A percentile compares a stretch with the other conserved stretches of the same genome.
phyloP scores from a whole-genome alignment of 2,329 filamentous ascomycete species.

The Apiospora phragmitis region DNA sequence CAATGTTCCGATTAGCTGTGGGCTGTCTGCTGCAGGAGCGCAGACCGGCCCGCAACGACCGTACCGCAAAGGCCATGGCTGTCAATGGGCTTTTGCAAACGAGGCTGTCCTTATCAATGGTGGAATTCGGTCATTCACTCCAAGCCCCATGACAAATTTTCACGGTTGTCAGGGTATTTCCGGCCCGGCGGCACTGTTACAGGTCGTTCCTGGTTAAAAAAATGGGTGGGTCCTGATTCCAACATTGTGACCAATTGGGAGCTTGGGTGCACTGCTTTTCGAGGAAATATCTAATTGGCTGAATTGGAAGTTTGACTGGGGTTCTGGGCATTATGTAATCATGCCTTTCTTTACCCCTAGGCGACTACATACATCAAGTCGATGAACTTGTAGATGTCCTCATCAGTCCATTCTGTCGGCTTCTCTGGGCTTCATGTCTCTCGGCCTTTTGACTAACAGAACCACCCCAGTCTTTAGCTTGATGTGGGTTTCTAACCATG shows the following conservation, averaged over 20 bases:
- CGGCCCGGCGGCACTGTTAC: not conserved
- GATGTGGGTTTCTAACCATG: too few relatives aligned
- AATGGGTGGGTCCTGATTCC: not conserved
- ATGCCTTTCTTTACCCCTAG: not conserved
- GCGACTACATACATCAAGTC: not conserved
- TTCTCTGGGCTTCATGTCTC: too few relatives aligned
- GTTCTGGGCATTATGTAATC: not conserved
- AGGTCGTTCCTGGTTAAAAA: not conserved
- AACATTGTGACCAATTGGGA: not conserved
- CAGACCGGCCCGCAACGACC: conserved; percentile 40
- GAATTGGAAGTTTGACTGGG: not conserved
- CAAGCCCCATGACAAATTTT: conserved; percentile 11
- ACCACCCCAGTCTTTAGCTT: too few relatives aligned
- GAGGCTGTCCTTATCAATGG: conserved; percentile 2
- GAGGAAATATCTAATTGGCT: conserved; percentile 1
- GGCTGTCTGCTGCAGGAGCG: conserved; percentile 33
- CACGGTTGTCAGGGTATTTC: conserved; percentile 13
- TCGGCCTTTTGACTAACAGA: too few relatives aligned
- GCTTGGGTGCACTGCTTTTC: too few relatives aligned
- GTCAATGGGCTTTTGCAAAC: conserved; percentile 19
- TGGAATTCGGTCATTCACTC: conserved; percentile 13
- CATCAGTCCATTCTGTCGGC: too few relatives aligned
- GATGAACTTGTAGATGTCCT: not conserved
- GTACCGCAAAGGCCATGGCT: conserved; percentile 42
- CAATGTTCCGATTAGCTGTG: conserved; percentile 19